These are phyloP conservation scores for Mortierella sp. DNA, from an alignment of 371 early-diverging fungal genomes.

Conservation along the genomic window DNA sequence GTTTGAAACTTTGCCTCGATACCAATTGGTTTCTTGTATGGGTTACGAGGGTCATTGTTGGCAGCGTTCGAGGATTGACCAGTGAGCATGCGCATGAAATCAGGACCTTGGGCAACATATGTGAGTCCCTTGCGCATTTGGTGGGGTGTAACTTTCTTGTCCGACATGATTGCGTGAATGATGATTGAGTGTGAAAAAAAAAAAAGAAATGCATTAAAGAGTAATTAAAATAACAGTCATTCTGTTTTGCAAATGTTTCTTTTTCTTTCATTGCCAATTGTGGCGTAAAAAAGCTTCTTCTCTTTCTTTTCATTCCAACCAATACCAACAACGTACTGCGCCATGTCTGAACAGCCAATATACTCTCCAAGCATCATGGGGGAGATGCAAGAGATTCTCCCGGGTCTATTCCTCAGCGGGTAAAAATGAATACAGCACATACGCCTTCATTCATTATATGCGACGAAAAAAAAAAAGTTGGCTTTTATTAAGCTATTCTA, in stretches of 20 bases:
- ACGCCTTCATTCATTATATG: neutral
- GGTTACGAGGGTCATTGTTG: slow-evolving; percentile 45
- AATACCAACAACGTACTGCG: too few species aligned
- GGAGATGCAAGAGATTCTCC: slow-evolving; percentile 59
- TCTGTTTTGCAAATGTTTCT: too few species aligned
- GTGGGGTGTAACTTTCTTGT: slow-evolving; percentile 47
- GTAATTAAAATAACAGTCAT: too few species aligned
- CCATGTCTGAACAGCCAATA: slow-evolving; percentile 3
- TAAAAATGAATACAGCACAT: slow-evolving; percentile 27
- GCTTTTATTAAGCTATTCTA: too few species aligned
- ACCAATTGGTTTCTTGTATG: slow-evolving; percentile 50
- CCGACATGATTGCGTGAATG: slow-evolving; percentile 12
- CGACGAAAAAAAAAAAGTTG: slow-evolving; percentile 18
- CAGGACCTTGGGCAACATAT: slow-evolving; percentile 50
- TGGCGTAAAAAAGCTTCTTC: too few species aligned
- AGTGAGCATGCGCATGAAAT: slow-evolving; percentile 55
- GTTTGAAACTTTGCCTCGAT: slow-evolving; percentile 53
- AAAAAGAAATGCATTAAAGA: too few species aligned
- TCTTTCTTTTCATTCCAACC: too few species aligned
- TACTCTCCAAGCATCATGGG: slow-evolving; percentile 16
- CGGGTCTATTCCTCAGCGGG: slow-evolving; percentile 64
- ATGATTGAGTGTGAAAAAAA: neutral
- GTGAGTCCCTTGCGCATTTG: slow-evolving; percentile 45
- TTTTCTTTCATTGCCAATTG: too few species aligned
- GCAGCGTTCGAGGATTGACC: slow-evolving; percentile 36